Evolutionary conservation across 805 yeast genomes (phyloP).

Genomic region (Cyberlindnera euphorbiiphila): DNA sequence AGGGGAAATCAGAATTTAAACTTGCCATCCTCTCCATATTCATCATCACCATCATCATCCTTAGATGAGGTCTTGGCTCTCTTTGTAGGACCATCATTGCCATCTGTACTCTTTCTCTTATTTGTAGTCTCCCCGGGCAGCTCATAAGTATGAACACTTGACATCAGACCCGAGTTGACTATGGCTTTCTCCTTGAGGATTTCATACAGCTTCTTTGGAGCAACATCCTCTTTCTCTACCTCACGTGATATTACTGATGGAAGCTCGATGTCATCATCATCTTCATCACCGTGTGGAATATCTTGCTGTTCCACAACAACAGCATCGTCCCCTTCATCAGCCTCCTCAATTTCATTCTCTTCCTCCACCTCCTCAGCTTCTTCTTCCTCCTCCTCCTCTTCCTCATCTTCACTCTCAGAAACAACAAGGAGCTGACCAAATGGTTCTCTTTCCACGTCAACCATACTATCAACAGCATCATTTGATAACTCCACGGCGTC

Average conservation of each 20-base stretch:
- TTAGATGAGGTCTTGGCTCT: constrained; percentile 2
- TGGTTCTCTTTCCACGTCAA: constrained; percentile 19
- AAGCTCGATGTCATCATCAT: constrained; percentile 22
- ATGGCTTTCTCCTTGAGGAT: constrained; percentile 22
- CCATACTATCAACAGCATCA: constrained; percentile 11
- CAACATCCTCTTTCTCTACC: constrained; percentile 11
- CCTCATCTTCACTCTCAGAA: constrained; percentile 23
- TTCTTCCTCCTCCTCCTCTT: constrained; percentile 24
- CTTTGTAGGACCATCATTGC: neutral
- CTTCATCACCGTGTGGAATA: constrained; percentile 1
- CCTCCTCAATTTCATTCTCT: too few species aligned
- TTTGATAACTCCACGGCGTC: constrained; percentile 25
- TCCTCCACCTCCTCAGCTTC: constrained; percentile 21
- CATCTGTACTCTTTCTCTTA: constrained; percentile 14
- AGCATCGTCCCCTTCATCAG: constrained; percentile 15
- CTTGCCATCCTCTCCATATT: constrained; percentile 20
- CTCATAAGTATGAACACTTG: constrained; percentile 26
- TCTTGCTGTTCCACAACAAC: constrained; percentile 11
- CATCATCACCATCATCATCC: constrained; percentile 24
- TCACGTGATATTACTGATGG: constrained; percentile 13
- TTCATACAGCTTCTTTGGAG: constrained; percentile 25
- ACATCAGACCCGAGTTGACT: constrained; percentile 12
- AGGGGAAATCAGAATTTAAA: constrained; percentile 30
- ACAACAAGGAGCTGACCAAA: constrained; percentile 32
- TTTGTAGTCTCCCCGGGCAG: constrained; percentile 15